phyloP scores from a whole-genome alignment of 768 basidiomycete genomes.

The Lactarius hatsudake region DNA sequence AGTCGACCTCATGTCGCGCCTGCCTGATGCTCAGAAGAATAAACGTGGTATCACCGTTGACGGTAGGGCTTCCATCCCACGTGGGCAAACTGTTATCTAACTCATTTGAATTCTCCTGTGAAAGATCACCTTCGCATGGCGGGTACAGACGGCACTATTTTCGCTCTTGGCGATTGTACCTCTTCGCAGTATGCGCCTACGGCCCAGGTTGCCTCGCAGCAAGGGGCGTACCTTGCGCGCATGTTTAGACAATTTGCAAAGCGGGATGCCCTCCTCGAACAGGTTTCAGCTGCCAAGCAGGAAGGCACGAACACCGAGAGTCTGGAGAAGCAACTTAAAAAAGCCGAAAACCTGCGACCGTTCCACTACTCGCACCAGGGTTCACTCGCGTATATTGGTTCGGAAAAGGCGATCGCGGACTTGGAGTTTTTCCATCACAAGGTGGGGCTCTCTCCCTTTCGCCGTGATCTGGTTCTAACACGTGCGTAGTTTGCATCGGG shows the following conservation, averaged over 20 bases:
- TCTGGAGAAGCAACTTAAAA: slow-evolving; percentile 63
- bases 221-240: slow-evolving; percentile 89
- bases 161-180: slow-evolving; percentile 93
- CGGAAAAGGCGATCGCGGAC: slow-evolving; percentile 97
- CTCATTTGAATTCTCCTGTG: neutral
- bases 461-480: slow-evolving; percentile 8
- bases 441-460: slow-evolving; percentile 41
- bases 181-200: slow-evolving; percentile 93
- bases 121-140: slow-evolving; percentile 76
- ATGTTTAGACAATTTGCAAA: slow-evolving; percentile 74
- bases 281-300: slow-evolving; percentile 38
- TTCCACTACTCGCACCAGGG: slow-evolving; percentile 99
- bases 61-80: slow-evolving; percentile 50
- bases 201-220: slow-evolving; percentile 93
- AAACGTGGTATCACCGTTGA: slow-evolving; percentile 87
- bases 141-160: slow-evolving; percentile 76
- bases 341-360: slow-evolving; percentile 68
- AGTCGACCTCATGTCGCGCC: slow-evolving; percentile 63
- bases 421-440: slow-evolving; percentile 92
- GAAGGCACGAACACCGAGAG: slow-evolving; percentile 53
- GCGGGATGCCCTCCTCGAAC: slow-evolving; percentile 58
- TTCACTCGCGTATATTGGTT: slow-evolving; percentile 89
- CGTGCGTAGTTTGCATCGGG: slow-evolving; percentile 71
- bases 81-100: neutral
- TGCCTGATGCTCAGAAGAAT: slow-evolving; percentile 77